Conservation (phyloP, 331 rosid genomes). For the Pyrus hybrid region DNA sequence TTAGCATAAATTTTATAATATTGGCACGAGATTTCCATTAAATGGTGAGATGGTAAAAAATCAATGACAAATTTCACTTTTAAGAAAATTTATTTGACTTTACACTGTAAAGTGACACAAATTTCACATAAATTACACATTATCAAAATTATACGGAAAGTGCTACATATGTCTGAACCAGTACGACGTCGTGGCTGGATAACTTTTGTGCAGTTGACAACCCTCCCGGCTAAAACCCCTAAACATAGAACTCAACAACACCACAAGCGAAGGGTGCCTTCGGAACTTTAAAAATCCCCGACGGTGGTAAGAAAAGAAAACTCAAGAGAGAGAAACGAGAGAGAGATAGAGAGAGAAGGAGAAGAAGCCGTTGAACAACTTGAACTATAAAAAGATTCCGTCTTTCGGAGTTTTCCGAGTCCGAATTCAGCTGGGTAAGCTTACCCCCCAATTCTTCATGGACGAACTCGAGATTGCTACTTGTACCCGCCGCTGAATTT, state of each 20-base stretch:
- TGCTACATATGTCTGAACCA: too few relatives aligned
- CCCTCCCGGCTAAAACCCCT: background rate
- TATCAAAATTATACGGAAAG: too few relatives aligned
- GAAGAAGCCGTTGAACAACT: background rate
- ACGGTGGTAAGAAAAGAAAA: background rate
- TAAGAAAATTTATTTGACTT: too few relatives aligned
- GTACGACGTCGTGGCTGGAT: background rate
- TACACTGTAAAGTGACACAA: too few relatives aligned
- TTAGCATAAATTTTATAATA: too few relatives aligned
- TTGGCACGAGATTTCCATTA: too few relatives aligned
- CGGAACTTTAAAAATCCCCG: background rate
- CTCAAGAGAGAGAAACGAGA: background rate
- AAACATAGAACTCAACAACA: background rate
- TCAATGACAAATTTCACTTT: too few relatives aligned
- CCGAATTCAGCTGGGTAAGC: background rate
- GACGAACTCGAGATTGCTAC: background rate
- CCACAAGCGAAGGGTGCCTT: background rate
- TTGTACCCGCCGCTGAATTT: background rate
- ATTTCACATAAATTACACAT: too few relatives aligned
- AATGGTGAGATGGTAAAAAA: too few relatives aligned
- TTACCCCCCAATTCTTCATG: background rate
- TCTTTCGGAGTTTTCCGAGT: background rate
- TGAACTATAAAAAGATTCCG: background rate
- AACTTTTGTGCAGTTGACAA: background rate
- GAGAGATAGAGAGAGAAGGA: background rate